Evolutionary conservation across 1,284 basidiomycete genomes (phyloP), one percentile per base, ranked within the genome.

Genomic region (Apiotrichum porosum): DNA sequence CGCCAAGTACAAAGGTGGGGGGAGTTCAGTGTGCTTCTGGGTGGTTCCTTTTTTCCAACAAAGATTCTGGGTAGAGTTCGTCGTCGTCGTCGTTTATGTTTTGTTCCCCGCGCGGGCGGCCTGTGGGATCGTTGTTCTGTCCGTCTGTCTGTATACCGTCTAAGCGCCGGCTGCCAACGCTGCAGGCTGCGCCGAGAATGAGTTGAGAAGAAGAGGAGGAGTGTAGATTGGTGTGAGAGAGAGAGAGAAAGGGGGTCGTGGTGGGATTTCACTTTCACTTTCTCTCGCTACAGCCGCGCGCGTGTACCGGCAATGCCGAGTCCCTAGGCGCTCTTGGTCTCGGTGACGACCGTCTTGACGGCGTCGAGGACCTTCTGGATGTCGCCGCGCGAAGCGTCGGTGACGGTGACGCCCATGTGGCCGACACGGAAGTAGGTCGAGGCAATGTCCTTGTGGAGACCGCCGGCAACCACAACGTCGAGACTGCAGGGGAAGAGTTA

Each of bases 381-480:
- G 71, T 97, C 90, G 2, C 81, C 83, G 42, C 88, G 79, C 46
- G 77, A 60, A 26, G 76, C 55, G 60, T 92, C 80, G 22, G 86
- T 82, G 22, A 82, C 91, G 9, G 86, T 85, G 49, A 86, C 72
- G 47, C 93, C 93, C 91, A 97, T 94, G 73, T 95, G 92, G 21
- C 89, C 66, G 47, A 73, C 61, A 23, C 64, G 55, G 57, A 65
- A 65, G 61, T 63, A 79, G 76, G 58, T 62, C 82, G 88, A 86
- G 79, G 91, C 95, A 74, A 88, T 83, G 32, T 80, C 81, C 61
- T 85, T 82, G 75, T 97, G 89, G 57, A 98, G 74, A 22, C 94
- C 94, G 38, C 86, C 92, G 30, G 94, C 91, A 35, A 91, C 82
- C 33, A 97, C 80, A 49, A 98, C 78, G 42, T 83, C 84, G 60